Evolutionary conservation across 441 rosid genomes (phyloP), one percentile per base, ranked within the genome.

Genomic region (Manihot esculenta): DNA sequence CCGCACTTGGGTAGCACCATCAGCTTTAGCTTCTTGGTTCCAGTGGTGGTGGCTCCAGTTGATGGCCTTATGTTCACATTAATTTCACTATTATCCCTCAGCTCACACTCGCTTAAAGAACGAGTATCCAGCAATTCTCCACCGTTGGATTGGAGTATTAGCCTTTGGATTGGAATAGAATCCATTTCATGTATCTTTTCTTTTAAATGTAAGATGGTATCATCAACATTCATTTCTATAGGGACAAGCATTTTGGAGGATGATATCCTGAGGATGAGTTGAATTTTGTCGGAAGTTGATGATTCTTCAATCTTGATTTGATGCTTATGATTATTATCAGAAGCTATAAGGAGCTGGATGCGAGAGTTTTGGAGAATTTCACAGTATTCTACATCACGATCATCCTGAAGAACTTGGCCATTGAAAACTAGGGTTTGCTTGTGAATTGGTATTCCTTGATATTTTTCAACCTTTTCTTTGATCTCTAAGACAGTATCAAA

Each of bases 401-500:
- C 85, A 51, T 92, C 97, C 67, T 80, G 87, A 54, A 94, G 93
- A 75, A 83, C 76, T 11, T 78, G 80, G 47, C 88, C 90, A 21
- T 92, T 78, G 83, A 88, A 86, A 62, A 86, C 72, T 41, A 90
- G 84, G 62, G 89, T 85, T 80, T 94, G 97, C 48, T 59, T 77
- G 21, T 76, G 27, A 7, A 86, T 47, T 26, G 97, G 88, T 4
- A 94, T 90, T 14, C 78, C 77, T 26, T 87, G 93, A 79, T 85
- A 86, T 64, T 88, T 90, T 9, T 86, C 80, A 17, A 91, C 80
- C 75, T 90, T 92, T 50, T 84, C 81, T 80, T 92, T 92, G 85
- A 94, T 94, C 62, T 90, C 94, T 2, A 84, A 74, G n/a, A 92
- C 84, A 1, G 91, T 86, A 54, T 92, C 99, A 18, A 82, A 86